These are phyloP conservation scores for Aspergillus neotritici DNA, from an alignment of 2,329 filamentous ascomycete genomes.

Conservation along the genomic window DNA sequence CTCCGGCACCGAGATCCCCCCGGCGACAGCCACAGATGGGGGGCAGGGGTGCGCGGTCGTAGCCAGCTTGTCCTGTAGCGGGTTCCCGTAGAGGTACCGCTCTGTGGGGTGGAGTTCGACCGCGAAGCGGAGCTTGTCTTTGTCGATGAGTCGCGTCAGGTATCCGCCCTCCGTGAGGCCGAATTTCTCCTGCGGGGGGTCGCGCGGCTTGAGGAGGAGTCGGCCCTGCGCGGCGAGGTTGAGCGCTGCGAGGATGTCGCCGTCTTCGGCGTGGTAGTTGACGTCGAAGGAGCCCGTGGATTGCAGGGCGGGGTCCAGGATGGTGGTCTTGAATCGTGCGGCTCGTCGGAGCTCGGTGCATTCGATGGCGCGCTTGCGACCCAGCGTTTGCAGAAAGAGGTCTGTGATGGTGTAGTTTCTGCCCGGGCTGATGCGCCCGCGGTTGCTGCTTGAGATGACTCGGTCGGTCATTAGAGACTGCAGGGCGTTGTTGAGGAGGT, in stretches of 20 bases:
- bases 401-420: slow-evolving; percentile 44
- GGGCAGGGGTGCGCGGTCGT: slow-evolving; percentile 23
- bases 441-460: slow-evolving; percentile 35
- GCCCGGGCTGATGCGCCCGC: slow-evolving; percentile 36
- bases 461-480: slow-evolving; percentile 38
- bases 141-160: slow-evolving; percentile 43
- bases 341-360: slow-evolving; percentile 37
- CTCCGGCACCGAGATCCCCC: slow-evolving; percentile 11
- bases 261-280: slow-evolving; percentile 38
- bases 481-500: slow-evolving; percentile 35
- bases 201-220: slow-evolving; percentile 32
- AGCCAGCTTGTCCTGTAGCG: slow-evolving; percentile 19
- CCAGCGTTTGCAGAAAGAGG: slow-evolving; percentile 34
- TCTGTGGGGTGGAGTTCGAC: slow-evolving; percentile 34
- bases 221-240: slow-evolving; percentile 37
- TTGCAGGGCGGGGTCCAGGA: slow-evolving; percentile 38
- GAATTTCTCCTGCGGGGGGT: slow-evolving; percentile 41
- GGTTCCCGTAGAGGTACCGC: slow-evolving; percentile 39
- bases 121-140: slow-evolving; percentile 37
- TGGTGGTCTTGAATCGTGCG: slow-evolving; percentile 36
- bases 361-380: slow-evolving; percentile 38
- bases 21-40: slow-evolving; percentile 4
- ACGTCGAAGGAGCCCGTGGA: slow-evolving; percentile 26
- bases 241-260: slow-evolving; percentile 39
- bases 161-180: slow-evolving; percentile 45